These are phyloP conservation scores for Macrolepiota fuliginosa DNA, from an alignment of 768 basidiomycete species.

Conservation along the genomic window DNA sequence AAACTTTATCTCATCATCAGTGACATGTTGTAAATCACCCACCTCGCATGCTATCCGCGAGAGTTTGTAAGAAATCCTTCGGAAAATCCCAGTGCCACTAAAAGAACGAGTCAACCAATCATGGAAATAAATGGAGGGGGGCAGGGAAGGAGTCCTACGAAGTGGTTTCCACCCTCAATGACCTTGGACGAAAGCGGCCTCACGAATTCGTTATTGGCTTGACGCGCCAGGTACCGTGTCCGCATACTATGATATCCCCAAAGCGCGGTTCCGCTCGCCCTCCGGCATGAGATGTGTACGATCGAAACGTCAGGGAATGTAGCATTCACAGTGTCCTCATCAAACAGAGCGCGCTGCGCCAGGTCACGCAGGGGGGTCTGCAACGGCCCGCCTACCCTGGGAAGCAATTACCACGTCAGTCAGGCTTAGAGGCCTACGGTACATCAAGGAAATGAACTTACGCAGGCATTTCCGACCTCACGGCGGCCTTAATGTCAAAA, in stretches of 20 bases:
- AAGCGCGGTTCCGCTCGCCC: conserved; percentile 22
- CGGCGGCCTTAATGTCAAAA: conserved; percentile 16
- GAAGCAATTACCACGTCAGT: too few species aligned
- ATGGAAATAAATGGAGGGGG: neutral
- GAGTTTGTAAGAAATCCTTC: neutral
- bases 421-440: too few species aligned
- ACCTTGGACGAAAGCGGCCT: conserved; percentile 22
- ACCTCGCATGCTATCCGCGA: neutral
- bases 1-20: too few species aligned
- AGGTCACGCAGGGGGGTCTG: conserved; percentile 19
- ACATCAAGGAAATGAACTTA: conserved; percentile 11
- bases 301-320: conserved; percentile 24
- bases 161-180: conserved; percentile 30
- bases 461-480: conserved; percentile 20
- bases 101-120: too few species aligned
- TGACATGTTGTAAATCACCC: too few species aligned
- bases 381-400: conserved; percentile 21
- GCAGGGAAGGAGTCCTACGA: conserved; percentile 23
- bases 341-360: conserved; percentile 20
- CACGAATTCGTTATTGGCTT: conserved; percentile 16
- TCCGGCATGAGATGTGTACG: conserved; percentile 18
- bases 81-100: conserved; percentile 13
- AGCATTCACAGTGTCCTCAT: conserved; percentile 15
- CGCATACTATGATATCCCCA: conserved; percentile 22
- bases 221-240: conserved; percentile 18